These are phyloP conservation scores for Aspergillus persii DNA, from an alignment of 2,329 filamentous ascomycete species.

Conservation along the genomic window DNA sequence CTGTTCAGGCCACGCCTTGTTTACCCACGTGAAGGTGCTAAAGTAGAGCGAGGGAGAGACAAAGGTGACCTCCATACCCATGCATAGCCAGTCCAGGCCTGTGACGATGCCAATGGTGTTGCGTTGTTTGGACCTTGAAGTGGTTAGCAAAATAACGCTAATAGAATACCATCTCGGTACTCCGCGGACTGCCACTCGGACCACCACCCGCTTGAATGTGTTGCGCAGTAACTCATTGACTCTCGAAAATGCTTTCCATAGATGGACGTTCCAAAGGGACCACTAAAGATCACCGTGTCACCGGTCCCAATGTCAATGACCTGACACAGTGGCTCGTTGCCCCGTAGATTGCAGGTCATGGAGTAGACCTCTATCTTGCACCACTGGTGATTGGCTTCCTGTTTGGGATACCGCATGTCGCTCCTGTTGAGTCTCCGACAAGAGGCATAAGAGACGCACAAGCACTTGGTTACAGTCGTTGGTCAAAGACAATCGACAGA, in stretches of 20 bases:
- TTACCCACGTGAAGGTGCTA: conserved; percentile 20
- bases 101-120: not conserved
- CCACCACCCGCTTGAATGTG: conserved; percentile 11
- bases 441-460: conserved; percentile 46
- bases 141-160: not conserved
- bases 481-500: conserved; percentile 47
- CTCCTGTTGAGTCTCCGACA: conserved; percentile 26
- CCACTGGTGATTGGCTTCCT: conserved; percentile 30
- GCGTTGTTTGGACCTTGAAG: not conserved
- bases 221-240: conserved; percentile 29
- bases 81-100: not conserved
- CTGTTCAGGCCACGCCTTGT: conserved; percentile 38
- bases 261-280: conserved; percentile 42
- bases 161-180: not conserved
- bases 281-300: conserved; percentile 46
- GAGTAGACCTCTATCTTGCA: conserved; percentile 38
- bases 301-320: conserved; percentile 43
- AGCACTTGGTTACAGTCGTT: conserved; percentile 48
- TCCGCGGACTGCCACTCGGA: not conserved
- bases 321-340: conserved; percentile 44
- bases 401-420: no score
- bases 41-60: conserved; percentile 37
- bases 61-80: conserved; percentile 19
- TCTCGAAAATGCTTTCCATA: conserved; percentile 41
- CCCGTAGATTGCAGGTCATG: conserved; percentile 45